Conservation (phyloP, 1,284 basidiomycete species). For the Hymenochaete sp. region DNA sequence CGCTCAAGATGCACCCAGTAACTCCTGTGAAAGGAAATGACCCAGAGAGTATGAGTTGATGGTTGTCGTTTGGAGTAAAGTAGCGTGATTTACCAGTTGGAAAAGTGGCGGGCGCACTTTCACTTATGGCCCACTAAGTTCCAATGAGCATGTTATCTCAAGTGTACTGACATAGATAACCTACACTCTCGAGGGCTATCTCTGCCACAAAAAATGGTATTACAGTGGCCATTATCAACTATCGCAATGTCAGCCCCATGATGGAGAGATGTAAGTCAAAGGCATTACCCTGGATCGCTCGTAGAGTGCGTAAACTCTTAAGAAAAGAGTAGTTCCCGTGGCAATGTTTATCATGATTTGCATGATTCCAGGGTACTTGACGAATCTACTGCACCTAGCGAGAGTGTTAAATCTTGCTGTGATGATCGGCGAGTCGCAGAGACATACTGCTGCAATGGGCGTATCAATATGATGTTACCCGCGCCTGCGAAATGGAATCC, state of each 20-base stretch:
- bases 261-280: neutral
- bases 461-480: too few species aligned
- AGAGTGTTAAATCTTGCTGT: too few species aligned
- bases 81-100: slow-evolving; percentile 3
- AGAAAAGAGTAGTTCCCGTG: slow-evolving; percentile 12
- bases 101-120: slow-evolving; percentile 9
- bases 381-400: too few species aligned
- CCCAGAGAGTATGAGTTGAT: too few species aligned
- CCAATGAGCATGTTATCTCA: neutral
- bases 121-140: slow-evolving; percentile 13
- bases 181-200: slow-evolving; percentile 13
- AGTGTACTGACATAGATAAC: neutral
- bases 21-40: slow-evolving; percentile 5
- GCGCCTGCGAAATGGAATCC: too few species aligned
- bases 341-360: slow-evolving; percentile 16
- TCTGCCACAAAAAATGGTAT: slow-evolving; percentile 11
- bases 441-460: too few species aligned
- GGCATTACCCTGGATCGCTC: slow-evolving; percentile 5
- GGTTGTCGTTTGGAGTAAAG: neutral
- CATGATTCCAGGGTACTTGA: slow-evolving; percentile 15
- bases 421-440: too few species aligned
- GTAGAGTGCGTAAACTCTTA: slow-evolving; percentile 15
- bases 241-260: neutral
- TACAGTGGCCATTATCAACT: slow-evolving; percentile 11
- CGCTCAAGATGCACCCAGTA: slow-evolving; percentile 13